phyloP scores from a whole-genome alignment of 2,329 filamentous ascomycete species.

The Calonectria hongkongensis region DNA sequence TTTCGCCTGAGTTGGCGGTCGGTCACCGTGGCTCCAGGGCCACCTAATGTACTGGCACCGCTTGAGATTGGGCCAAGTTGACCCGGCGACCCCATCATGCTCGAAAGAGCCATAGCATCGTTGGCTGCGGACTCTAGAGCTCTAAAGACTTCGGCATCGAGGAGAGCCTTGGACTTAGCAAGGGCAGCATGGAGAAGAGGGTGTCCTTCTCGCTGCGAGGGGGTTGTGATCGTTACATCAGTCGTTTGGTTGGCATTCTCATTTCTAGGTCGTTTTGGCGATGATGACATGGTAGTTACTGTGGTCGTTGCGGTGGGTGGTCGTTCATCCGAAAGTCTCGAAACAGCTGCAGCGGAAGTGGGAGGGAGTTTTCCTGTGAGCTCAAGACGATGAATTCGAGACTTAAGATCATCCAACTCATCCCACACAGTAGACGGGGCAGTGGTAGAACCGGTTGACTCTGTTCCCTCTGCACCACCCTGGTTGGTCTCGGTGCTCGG shows the following conservation, averaged over 20 bases:
- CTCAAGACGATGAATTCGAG: conserved; percentile 92
- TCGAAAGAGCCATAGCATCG: conserved; percentile 87
- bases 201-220: conserved; percentile 76
- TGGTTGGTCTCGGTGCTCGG: conserved; percentile 59
- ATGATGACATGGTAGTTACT: conserved; percentile 91
- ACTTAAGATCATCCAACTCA: conserved; percentile 96
- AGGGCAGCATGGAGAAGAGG: conserved; percentile 88
- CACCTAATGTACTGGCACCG: conserved; percentile 75
- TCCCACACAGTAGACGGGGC: conserved; percentile 98
- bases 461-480: conserved; percentile 78
- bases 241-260: conserved; percentile 48
- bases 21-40: conserved; percentile 73
- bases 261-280: conserved; percentile 80
- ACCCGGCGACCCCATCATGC: conserved; percentile 84
- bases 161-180: conserved; percentile 82
- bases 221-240: conserved; percentile 65
- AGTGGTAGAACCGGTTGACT: conserved; percentile 91
- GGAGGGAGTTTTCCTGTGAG: conserved; percentile 90
- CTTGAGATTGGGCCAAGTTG: conserved; percentile 82
- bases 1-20: conserved; percentile 93
- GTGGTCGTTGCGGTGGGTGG: conserved; percentile 94
- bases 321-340: conserved; percentile 84
- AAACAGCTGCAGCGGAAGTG: conserved; percentile 87
- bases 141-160: conserved; percentile 83
- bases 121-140: conserved; percentile 87